Evolutionary conservation across 1,284 basidiomycete species (phyloP).

Genomic region (Flammula alnicola): DNA sequence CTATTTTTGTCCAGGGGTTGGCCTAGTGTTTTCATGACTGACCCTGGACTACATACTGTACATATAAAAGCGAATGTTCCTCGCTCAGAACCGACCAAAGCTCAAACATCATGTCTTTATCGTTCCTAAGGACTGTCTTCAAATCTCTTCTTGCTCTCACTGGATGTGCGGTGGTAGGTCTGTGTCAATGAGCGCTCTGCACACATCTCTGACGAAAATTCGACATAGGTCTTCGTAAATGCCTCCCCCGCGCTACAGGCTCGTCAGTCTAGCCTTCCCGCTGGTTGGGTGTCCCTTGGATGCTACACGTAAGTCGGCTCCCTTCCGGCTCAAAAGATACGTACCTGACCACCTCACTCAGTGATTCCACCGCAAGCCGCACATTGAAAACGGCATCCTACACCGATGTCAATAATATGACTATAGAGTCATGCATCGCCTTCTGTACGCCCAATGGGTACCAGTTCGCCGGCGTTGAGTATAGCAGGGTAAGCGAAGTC

Average conservation of each 20-base stretch:
- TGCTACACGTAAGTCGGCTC: constrained; percentile 1
- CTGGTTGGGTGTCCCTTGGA: neutral
- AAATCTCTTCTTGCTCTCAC: too few species aligned
- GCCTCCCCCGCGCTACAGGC: neutral
- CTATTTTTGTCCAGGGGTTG: too few species aligned
- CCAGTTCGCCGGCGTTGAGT: constrained; percentile 44
- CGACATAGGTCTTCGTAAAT: too few species aligned
- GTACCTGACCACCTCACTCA: neutral
- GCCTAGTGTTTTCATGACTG: too few species aligned
- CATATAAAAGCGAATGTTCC: too few species aligned
- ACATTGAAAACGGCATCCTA: constrained; percentile 29
- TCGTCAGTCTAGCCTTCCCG: constrained; percentile 2
- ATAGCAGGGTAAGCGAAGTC: constrained; percentile 11
- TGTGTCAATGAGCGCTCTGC: too few species aligned
- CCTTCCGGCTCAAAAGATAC: neutral
- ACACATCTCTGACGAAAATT: too few species aligned
- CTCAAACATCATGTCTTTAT: too few species aligned
- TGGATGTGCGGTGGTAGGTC: too few species aligned
- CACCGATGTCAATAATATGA: constrained; percentile 22
- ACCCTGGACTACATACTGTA: too few species aligned
- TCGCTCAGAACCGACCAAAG: too few species aligned
- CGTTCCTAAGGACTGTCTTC: too few species aligned
- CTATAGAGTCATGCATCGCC: constrained; percentile 20
- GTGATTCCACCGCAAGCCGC: constrained; percentile 10
- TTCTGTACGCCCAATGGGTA: constrained; percentile 24